These are phyloP conservation scores for Trametes pubescens DNA, from an alignment of 1,284 basidiomycete species.

Conservation along the genomic window DNA sequence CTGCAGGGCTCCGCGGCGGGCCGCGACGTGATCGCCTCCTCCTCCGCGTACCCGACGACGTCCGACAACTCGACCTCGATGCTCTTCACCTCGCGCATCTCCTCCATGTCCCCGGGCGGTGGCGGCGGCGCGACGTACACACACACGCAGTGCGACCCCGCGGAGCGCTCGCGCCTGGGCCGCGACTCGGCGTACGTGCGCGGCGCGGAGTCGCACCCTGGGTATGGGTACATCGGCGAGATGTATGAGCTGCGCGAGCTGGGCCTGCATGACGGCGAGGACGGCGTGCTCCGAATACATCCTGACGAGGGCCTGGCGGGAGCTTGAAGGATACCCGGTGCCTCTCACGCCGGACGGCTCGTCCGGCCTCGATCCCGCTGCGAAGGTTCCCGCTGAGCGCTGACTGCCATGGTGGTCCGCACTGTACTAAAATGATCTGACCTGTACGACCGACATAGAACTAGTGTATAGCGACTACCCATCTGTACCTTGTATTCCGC, in stretches of 20 bases:
- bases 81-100: slow-evolving; percentile 40
- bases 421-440: background rate
- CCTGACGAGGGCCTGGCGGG: background rate
- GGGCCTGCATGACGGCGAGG: slow-evolving; percentile 1
- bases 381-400: too few species aligned
- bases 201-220: slow-evolving; percentile 15
- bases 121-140: slow-evolving; percentile 6
- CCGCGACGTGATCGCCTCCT: slow-evolving; percentile 18
- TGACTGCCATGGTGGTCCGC: background rate
- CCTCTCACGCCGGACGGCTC: background rate
- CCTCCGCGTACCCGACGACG: slow-evolving; percentile 27
- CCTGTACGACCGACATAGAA: background rate
- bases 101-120: slow-evolving; percentile 26
- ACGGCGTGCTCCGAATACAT: slow-evolving; percentile 5
- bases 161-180: background rate
- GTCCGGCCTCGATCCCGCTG: too few species aligned
- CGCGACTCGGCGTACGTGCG: slow-evolving; percentile 29
- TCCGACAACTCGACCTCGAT: slow-evolving; percentile 36
- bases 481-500: slow-evolving; percentile 6
- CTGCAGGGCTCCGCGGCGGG: slow-evolving; percentile 37
- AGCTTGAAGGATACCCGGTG: background rate
- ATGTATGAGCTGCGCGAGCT: slow-evolving; percentile 28
- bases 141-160: background rate
- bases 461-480: slow-evolving; percentile 6
- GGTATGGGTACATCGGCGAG: slow-evolving; percentile 27